phyloP scores from a whole-genome alignment of 2,329 filamentous ascomycete species.

The Venturia pyrina region DNA sequence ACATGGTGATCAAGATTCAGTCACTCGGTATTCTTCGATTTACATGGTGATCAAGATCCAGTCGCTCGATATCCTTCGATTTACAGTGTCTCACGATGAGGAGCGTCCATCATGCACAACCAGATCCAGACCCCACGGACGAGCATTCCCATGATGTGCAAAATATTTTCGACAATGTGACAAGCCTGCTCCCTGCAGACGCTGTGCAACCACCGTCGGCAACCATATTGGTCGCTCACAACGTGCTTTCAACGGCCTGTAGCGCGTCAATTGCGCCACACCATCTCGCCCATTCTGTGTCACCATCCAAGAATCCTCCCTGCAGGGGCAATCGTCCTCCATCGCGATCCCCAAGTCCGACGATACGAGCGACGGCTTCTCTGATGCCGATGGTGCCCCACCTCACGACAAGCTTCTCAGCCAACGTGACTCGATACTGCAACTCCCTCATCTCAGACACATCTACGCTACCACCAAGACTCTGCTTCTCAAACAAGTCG shows the following conservation, averaged over 20 bases:
- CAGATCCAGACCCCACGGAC: not conserved
- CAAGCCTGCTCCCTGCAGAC: not conserved
- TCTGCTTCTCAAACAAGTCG: constrained; percentile 32
- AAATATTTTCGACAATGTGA: not conserved
- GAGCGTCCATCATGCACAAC: not conserved
- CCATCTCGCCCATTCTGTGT: constrained; percentile 43
- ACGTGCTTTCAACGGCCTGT: constrained; percentile 3
- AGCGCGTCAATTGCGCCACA: constrained; percentile 13
- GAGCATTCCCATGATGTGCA: not conserved
- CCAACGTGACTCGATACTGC: constrained; percentile 51
- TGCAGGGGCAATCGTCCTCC: constrained; percentile 50
- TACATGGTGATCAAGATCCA: too few species aligned
- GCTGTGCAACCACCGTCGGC: not conserved
- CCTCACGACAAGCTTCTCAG: constrained; percentile 51
- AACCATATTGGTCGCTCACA: not conserved
- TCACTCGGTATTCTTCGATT: too few species aligned
- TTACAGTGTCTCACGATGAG: not conserved
- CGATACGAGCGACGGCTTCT: constrained; percentile 50
- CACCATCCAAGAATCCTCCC: constrained; percentile 48
- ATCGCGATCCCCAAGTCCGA: constrained; percentile 47
- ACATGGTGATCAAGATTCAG: too few species aligned
- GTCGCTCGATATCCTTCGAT: too few species aligned
- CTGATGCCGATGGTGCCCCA: constrained; percentile 57
- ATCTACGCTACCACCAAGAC: not conserved
- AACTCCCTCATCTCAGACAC: constrained; percentile 24